A percentile compares a stretch with the other conserved stretches of the same genome.
Evolutionary conservation across 345 rosid species (phyloP).

Genomic region (Murraya paniculata): DNA sequence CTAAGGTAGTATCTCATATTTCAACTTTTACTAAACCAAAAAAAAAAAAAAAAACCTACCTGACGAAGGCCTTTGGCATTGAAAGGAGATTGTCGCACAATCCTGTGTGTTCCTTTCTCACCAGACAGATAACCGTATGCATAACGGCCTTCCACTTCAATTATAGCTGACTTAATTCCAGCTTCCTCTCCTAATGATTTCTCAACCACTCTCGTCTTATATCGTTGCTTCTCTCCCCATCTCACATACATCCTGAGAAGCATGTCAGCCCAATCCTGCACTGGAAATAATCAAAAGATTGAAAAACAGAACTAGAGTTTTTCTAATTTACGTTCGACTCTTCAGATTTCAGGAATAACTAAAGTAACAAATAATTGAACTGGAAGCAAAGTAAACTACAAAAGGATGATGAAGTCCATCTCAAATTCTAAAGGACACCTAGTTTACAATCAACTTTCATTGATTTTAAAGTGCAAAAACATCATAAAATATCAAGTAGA

Average conservation of each 20-base stretch:
- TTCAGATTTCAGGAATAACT: neutral
- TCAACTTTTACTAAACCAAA: neutral
- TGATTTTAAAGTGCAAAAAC: neutral
- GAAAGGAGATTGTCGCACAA: conserved; percentile 96
- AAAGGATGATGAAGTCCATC: neutral
- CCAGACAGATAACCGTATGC: conserved; percentile 92
- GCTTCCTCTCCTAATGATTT: conserved; percentile 95
- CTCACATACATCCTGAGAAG: conserved; percentile 93
- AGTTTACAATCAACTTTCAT: neutral
- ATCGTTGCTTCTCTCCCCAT: conserved; percentile 95
- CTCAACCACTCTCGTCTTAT: conserved; percentile 81
- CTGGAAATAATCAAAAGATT: conserved; percentile 48
- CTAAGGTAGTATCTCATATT: neutral
- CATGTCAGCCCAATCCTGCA: conserved; percentile 99
- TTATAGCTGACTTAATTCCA: conserved; percentile 85
- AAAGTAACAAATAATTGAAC: neutral
- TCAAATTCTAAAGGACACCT: neutral
- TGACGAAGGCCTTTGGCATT: conserved; percentile 95
- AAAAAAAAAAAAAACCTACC: conserved; percentile 39
- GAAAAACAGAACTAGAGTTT: too few species aligned
- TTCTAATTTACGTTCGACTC: neutral
- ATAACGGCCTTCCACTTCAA: conserved; percentile 88
- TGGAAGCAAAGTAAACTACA: neutral
- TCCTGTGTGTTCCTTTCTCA: conserved; percentile 96
- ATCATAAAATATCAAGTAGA: neutral